phyloP scores from a whole-genome alignment of 768 basidiomycete genomes.

The Podaxis rugospora region DNA sequence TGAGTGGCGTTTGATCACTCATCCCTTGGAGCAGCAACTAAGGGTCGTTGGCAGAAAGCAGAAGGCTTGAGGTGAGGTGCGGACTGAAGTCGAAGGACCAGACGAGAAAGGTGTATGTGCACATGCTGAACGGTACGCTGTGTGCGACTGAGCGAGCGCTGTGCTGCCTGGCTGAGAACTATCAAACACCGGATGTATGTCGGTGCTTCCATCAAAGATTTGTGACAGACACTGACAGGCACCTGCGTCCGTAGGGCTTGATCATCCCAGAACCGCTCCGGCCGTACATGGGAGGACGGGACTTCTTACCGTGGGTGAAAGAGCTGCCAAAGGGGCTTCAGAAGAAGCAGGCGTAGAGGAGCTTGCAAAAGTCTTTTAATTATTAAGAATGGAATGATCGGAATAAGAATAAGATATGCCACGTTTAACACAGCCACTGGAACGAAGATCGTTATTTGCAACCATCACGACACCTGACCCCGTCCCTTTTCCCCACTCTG shows the following conservation, averaged over 20 bases:
- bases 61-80: constrained; percentile 89
- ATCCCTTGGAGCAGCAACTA: not conserved
- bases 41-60: constrained; percentile 60
- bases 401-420: constrained; percentile 9
- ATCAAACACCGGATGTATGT: constrained; percentile 90
- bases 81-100: constrained; percentile 91
- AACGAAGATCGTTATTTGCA: constrained; percentile 3
- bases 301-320: constrained; percentile 83
- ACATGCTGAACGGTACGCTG: constrained; percentile 98
- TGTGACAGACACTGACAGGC: constrained; percentile 4
- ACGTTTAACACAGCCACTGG: constrained; percentile 12
- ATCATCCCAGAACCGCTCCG: constrained; percentile 84
- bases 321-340: constrained; percentile 75
- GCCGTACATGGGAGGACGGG: constrained; percentile 95
- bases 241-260: constrained; percentile 59
- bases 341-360: constrained; percentile 53
- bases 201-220: constrained; percentile 3
- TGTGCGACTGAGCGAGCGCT: constrained; percentile 96
- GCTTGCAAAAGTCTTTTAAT: too few species aligned
- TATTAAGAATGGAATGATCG: not conserved
- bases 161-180: constrained; percentile 98
- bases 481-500: not conserved
- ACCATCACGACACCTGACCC: not conserved
- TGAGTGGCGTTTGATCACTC: constrained; percentile 37
- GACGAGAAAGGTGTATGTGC: constrained; percentile 88